phyloP scores from a whole-genome alignment of 805 yeast genomes.

The Yamadazyma takamatsuzukensis region DNA sequence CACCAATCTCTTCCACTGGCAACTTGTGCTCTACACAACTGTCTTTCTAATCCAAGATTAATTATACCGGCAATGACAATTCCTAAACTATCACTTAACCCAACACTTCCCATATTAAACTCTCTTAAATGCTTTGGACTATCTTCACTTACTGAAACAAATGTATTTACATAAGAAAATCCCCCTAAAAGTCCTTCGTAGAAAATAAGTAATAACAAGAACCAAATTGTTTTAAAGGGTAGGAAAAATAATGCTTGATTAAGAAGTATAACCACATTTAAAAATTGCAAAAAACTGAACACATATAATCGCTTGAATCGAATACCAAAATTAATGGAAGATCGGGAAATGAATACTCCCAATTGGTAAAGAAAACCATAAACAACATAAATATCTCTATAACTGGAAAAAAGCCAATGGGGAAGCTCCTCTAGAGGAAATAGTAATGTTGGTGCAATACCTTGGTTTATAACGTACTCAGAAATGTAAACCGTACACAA shows the following conservation, averaged over 20 bases:
- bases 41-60: conserved; percentile 71
- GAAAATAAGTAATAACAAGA: conserved; percentile 59
- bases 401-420: conserved; percentile 48
- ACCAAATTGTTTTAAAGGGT: conserved; percentile 57
- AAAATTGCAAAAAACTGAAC: conserved; percentile 62
- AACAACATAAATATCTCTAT: conserved; percentile 84
- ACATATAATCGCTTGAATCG: conserved; percentile 57
- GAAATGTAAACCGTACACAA: conserved; percentile 76
- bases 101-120: conserved; percentile 32
- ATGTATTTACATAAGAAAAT: conserved; percentile 84
- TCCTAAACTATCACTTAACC: conserved; percentile 71
- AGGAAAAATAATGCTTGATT: conserved; percentile 60
- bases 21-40: conserved; percentile 69
- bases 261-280: conserved; percentile 58
- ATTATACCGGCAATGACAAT: conserved; percentile 75
- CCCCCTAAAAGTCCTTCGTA: conserved; percentile 95
- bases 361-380: conserved; percentile 87
- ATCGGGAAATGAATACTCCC: conserved; percentile 89
- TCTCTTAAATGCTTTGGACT: conserved; percentile 38
- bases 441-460: conserved; percentile 81
- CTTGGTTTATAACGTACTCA: conserved; percentile 89
- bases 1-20: conserved; percentile 80
- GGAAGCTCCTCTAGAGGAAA: conserved; percentile 74
- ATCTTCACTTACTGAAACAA: conserved; percentile 65
- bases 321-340: conserved; percentile 64